Evolutionary conservation across 768 basidiomycete species (phyloP), one percentile per base, ranked within the genome.

Genomic region (Leucosporidium creatinivorum): DNA sequence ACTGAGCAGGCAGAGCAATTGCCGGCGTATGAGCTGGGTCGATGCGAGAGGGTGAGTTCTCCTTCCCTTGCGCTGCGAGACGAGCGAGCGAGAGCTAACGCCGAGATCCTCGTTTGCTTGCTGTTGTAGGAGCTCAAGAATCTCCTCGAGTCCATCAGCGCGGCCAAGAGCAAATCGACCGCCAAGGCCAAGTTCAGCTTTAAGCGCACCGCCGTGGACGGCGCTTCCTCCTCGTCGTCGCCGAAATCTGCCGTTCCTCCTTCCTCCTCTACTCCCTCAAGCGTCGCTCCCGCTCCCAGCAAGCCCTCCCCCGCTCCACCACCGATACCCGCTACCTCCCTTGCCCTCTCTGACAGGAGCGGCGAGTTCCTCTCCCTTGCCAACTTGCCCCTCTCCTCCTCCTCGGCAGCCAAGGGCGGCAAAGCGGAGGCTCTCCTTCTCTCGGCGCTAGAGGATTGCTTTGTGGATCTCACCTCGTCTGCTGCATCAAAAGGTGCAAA

Each of bases 391-490:
- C 1, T 49, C 19, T 82, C 49, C 17, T 44, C 13, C 10, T 44
- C 39, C 15, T 17, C 39, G 13, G 3, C 6, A 13, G 10, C 10
- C 8, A 10, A 3, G 39, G 12, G 44, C 17, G 30, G 44, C 17
- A 2, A n/a, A 4, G 5, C 19, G 0, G 31, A 47, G 23, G 84
- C 86, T 65, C 77, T 91, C 47, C 83, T 85, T 12, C 83, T 94
- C 62, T 82, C 82, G n/a, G 80, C 87, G 74, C 81, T 93, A 9
- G 79, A 82, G 49, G 76, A 79, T 61, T 92, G 91, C 74, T 80
- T 92, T 49, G 84, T 93, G 64, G 85, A 93, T 77, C 63, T 70
- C n/a, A 18, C 57, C 51, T 58, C 61, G n/a, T 6, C 10, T 26
- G 21, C 3, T 10, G n/a, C 5, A n/a, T n/a, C n/a, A n/a, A n/a